Base-by-base conservation (phyloP, 2,329 filamentous ascomycete genomes). In the Pseudocercospora eumusae region DNA sequence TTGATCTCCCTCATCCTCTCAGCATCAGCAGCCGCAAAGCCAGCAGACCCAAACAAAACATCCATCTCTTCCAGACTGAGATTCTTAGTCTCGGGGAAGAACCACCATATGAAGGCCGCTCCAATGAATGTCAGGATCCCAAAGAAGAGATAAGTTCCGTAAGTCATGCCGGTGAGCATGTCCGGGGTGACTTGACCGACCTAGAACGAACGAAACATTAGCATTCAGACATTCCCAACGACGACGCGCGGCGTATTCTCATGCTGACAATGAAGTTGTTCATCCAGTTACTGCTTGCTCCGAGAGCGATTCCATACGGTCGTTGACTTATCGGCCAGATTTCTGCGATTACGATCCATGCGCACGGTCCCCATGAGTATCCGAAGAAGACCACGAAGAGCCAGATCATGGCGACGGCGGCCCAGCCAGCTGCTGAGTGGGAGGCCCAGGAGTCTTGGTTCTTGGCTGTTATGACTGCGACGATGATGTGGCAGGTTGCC, bases 1-100 rank as follows among this genome's bases (percentile, higher is more conserved):
- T 90, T 88, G 69, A 92, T 90, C 73, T 88, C 85, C n/a, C 82
- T 82, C 86, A 91, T 91, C 27, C 88, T 83, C 75, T 89, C 86
- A 57, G 83, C 81, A 70, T 91, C 88, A 1, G 86, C 85, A 54
- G 84, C 82, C 0, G 88, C 88, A 2, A 84, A 82, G n/a, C 88
- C 87, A 64, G 86, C 83, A 2, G 83, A 69, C 33, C 70, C 70
- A 55, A 74, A 74, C 0, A 74, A n/a, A 7, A 52, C 56, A 33
- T 71, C 70, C 71, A 73, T 70, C 57, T 72, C 70, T 55, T 84
- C 82, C 0, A 84, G 75, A 1, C 78, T 80, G 20, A 82, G 67
- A 3, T 79, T 72, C 69, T 84, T 85, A 0, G 83, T 86, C 71
- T 85, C 83, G 0, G 82, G 82, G 0, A 84, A 81, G 0, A 84